Percentiles rank a stretch among this genome's conserved stretches.
phyloP scores from a whole-genome alignment of 345 rosid species.

The Linum usitatissimum region DNA sequence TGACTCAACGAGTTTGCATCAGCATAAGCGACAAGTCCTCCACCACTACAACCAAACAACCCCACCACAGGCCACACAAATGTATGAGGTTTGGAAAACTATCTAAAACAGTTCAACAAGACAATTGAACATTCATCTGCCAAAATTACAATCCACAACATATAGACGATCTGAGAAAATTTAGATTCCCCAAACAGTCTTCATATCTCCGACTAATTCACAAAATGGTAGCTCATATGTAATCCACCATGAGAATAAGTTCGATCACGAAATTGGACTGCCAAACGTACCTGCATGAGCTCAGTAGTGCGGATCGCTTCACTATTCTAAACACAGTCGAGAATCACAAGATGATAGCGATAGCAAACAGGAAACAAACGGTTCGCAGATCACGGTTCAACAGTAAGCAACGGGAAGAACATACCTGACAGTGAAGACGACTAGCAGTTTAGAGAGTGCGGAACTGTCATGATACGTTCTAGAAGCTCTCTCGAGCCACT shows the following conservation, averaged over 20 bases:
- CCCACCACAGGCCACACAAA: slow-evolving; percentile 3
- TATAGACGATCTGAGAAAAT: not conserved
- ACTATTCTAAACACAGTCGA: not conserved
- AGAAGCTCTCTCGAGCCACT: slow-evolving; percentile 45
- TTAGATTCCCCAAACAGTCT: not conserved
- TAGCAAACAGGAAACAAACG: not conserved
- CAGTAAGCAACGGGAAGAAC: not conserved
- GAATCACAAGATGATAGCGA: not conserved
- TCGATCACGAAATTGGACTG: not conserved
- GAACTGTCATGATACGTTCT: slow-evolving; percentile 60
- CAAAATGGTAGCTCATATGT: not conserved
- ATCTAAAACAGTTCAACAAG: not conserved
- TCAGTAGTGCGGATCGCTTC: not conserved
- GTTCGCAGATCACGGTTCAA: not conserved
- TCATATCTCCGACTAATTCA: not conserved
- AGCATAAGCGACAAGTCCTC: slow-evolving; percentile 66
- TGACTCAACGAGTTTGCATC: slow-evolving; percentile 43
- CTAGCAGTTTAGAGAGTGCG: slow-evolving; percentile 49
- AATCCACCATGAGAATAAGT: not conserved
- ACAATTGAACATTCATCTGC: not conserved
- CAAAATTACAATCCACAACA: not conserved
- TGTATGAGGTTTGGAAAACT: not conserved
- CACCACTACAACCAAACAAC: slow-evolving; percentile 48
- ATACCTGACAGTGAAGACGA: slow-evolving; percentile 78
- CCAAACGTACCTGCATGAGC: not conserved